Evolutionary conservation across 2,329 filamentous ascomycete species (phyloP), one percentile per base, ranked within the genome.

Genomic region (Fusarium equiseti): DNA sequence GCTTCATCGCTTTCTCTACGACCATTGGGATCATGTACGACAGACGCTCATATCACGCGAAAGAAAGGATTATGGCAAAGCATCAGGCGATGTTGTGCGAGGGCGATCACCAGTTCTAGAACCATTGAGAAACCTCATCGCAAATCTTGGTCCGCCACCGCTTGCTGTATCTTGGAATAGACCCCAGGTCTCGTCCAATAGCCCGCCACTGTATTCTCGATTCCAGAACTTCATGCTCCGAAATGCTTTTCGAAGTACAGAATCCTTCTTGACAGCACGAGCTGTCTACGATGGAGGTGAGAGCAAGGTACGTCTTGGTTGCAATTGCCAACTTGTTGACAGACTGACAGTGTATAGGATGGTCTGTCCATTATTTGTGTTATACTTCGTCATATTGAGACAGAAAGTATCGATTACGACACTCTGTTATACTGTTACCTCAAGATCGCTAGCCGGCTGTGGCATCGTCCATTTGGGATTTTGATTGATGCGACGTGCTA

Each of bases 191-290:
- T 87, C 88, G 2, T 78, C 84, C 27, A 92, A 91, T 68, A 87
- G 80, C 20, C 89, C 90, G 7, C 87, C 88, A 2, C 81, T 87
- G 9, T 92, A 92, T 76, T 91, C 89, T 4, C 83, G 89, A 26
- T 92, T 92, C 70, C 90, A 92, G 70, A 88, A 91, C 70, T 92
- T 92, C 73, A 92, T 92, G 90, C 83, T 92, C 48, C 86, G 87
- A 20, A 91, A 92, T 75, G 90, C 90, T 3, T 90, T 90, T 69
- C 85, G 88, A 40, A 88, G 87, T 70, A 88, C 87, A 0, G 90
- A 91, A 71, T 90, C 89, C 5, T 88, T 90, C 63, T 78, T 90
- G 24, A 90, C 89, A 4, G 87, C 88, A 26, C 84, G 89, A 24
- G 89, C 90, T 27, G 88, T 92, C 15, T 92, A 92, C 74, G 90